These are phyloP conservation scores for Microcyclospora pomicola DNA, from an alignment of 2,329 filamentous ascomycete genomes.

Conservation along the genomic window DNA sequence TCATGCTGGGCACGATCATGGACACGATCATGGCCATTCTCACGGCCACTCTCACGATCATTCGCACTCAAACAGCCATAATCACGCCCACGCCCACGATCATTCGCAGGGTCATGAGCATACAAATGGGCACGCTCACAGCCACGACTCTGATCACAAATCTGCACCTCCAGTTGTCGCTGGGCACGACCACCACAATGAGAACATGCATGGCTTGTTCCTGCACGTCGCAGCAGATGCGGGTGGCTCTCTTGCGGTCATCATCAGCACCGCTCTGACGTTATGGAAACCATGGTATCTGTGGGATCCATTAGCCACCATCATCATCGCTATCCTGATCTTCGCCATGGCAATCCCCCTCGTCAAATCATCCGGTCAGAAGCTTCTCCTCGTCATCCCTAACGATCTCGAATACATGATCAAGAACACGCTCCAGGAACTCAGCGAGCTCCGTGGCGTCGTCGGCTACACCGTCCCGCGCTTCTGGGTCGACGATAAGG, in stretches of 20 bases:
- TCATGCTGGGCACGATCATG: slow-evolving; percentile 33
- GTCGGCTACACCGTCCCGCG: slow-evolving; percentile 73
- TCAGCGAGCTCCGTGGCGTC: slow-evolving; percentile 71
- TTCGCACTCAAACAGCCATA: slow-evolving; percentile 25
- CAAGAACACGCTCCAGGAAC: slow-evolving; percentile 70
- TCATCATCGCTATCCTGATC: slow-evolving; percentile 84
- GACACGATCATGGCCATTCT: slow-evolving; percentile 43
- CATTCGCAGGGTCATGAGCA: slow-evolving; percentile 25
- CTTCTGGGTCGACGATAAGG: slow-evolving; percentile 77
- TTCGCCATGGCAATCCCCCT: slow-evolving; percentile 84
- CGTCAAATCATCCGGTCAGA: slow-evolving; percentile 69
- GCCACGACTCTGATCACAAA: slow-evolving; percentile 12
- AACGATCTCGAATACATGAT: slow-evolving; percentile 77
- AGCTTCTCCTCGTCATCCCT: slow-evolving; percentile 71
- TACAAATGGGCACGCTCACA: slow-evolving; percentile 14
- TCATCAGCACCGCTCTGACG: slow-evolving; percentile 77
- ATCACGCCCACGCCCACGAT: slow-evolving; percentile 17
- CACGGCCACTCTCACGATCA: slow-evolving; percentile 21
- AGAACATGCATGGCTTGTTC: slow-evolving; percentile 98
- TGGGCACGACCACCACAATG: slow-evolving; percentile 47
- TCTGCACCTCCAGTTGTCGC: slow-evolving; percentile 22
- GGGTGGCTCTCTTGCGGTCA: slow-evolving; percentile 84
- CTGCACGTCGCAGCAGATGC: slow-evolving; percentile 91
- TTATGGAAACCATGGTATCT: slow-evolving; percentile 81
- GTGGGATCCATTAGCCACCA: slow-evolving; percentile 89